Base-by-base conservation (phyloP, 768 basidiomycete species). In the Saitozyma podzolica region DNA sequence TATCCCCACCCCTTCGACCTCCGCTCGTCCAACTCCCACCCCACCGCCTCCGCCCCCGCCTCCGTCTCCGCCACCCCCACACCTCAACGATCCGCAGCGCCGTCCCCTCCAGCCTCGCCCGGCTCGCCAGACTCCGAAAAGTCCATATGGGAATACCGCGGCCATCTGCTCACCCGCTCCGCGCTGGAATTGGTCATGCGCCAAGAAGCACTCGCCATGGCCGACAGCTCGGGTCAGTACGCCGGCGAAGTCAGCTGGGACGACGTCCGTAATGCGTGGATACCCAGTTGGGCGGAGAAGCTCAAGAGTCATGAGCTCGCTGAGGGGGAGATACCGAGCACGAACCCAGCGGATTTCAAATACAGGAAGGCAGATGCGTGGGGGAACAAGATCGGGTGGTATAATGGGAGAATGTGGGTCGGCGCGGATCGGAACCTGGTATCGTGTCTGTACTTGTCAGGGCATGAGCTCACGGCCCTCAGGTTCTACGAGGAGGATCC, bases 341-440 rank as follows among this genome's bases (percentile, higher is more conserved):
- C 63, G 8, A 73, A 73, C 19, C 72, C 72, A 6, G 69, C 66
- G 6, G 63, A 70, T 17, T 72, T 67, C 52, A 60, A 63, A 49
- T 50, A 56, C 8, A 73, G 65, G 51, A 55, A 60, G 42, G 50
- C 55, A 57, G 74, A 76, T 65, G 67, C 54, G 16, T 76, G 69
- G 69, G 74, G 72, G 0, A 76, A 76, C 56, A 66, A 64, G 58
- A 72, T 76, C 50, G 70, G 68, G 5, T 76, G 72, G 70, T 52
- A 58, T 42, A 54, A 59, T 40, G 72, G 72, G 1, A 43, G 56
- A 40, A 72, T 76, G 74, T 75, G 43, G 59, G 67, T 68, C 13
- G 29, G 29, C 29, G 29, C 29, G 29, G 29, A 29, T 29, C 29
- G 5, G 29, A 5, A 29, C 29, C 5, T 2, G 29, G 29, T 50